These are phyloP conservation scores for Talaromyces sp. DNA, from an alignment of 2,329 filamentous ascomycete species.

Conservation along the genomic window DNA sequence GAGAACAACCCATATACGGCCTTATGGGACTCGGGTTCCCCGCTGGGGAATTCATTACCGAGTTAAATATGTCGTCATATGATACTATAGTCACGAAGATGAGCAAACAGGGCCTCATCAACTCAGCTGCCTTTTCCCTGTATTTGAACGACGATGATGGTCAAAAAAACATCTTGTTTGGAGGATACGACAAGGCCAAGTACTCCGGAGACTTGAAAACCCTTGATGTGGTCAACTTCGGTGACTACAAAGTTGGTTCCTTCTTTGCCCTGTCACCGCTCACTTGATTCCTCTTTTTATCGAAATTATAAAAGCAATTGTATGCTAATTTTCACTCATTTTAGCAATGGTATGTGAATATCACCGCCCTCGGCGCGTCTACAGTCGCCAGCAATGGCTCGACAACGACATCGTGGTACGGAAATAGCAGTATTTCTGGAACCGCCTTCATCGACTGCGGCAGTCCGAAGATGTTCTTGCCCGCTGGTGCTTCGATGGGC, in stretches of 20 bases:
- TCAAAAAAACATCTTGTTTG: constrained; percentile 2
- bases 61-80: not conserved
- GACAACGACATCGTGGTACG: not conserved
- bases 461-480: not conserved
- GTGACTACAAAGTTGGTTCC: not conserved
- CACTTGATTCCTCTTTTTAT: not conserved
- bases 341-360: not conserved
- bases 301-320: not conserved
- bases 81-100: not conserved
- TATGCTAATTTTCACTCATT: not conserved
- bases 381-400: not conserved
- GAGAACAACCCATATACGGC: not conserved
- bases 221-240: not conserved
- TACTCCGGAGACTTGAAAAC: not conserved
- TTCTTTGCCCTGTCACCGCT: not conserved
- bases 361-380: not conserved
- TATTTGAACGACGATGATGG: not conserved
- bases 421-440: not conserved
- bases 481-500: not conserved
- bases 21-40: not conserved
- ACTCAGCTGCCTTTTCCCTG: not conserved
- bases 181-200: constrained; percentile 2
- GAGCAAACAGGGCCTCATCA: not conserved
- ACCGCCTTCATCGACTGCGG: constrained; percentile 1
- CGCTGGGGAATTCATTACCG: not conserved